A percentile compares a stretch with the other conserved stretches of the same genome.
Conservation (phyloP, 345 rosid genomes). For the Toxicodendron radicans region DNA sequence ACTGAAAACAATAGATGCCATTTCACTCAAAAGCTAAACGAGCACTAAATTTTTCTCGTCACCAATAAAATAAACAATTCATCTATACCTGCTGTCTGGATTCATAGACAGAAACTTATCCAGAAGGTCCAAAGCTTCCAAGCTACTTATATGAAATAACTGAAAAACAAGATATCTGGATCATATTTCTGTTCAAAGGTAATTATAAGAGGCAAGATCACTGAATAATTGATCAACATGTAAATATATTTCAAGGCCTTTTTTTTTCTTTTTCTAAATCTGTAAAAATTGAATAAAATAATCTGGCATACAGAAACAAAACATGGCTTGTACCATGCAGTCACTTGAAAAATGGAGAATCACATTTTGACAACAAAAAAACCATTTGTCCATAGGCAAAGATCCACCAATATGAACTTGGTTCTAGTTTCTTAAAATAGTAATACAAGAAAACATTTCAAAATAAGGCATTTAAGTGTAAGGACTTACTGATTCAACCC, state of each 20-base stretch:
- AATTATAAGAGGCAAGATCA: background rate
- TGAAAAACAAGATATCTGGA: conserved; percentile 34
- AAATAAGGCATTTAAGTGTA: conserved; percentile 15
- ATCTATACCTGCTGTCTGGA: conserved; percentile 72
- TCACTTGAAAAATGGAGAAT: background rate
- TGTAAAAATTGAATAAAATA: background rate
- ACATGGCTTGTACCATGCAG: background rate
- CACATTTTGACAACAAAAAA: background rate
- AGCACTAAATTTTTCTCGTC: background rate
- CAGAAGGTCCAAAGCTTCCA: conserved; percentile 75
- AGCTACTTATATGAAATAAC: conserved; percentile 72
- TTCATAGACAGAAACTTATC: conserved; percentile 84
- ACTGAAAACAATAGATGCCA: conserved; percentile 3
- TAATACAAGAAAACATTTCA: conserved; percentile 20
- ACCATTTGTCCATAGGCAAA: background rate
- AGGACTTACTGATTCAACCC: conserved; percentile 72
- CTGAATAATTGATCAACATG: background rate
- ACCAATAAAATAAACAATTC: conserved; percentile 16
- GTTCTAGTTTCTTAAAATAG: conserved; percentile 10
- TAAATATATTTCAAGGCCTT: background rate
- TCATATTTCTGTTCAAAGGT: conserved; percentile 3
- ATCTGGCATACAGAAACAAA: background rate
- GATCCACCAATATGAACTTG: background rate
- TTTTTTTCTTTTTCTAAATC: background rate
- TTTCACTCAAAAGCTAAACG: conserved; percentile 9